Evolutionary conservation across 2,329 filamentous ascomycete species (phyloP).

Genomic region (Cladophialophora exuberans): DNA sequence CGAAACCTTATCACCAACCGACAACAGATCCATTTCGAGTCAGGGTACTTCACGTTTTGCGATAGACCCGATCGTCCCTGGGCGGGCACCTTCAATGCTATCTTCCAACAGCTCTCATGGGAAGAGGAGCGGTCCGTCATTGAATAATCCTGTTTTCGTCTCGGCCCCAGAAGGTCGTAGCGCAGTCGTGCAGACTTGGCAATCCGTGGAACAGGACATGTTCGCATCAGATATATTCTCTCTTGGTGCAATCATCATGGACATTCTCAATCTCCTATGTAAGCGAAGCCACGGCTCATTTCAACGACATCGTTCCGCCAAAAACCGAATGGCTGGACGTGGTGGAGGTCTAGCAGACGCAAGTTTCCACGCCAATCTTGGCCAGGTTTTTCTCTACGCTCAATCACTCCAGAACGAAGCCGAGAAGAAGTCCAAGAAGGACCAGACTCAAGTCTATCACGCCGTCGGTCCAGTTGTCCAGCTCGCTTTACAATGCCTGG

Average conservation of each 20-base stretch:
- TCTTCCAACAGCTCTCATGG: conserved; percentile 26
- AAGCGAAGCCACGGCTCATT: conserved; percentile 61
- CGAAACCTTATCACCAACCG: conserved; percentile 9
- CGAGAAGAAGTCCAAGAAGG: conserved; percentile 43
- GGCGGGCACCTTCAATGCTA: conserved; percentile 20
- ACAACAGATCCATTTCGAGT: conserved; percentile 20
- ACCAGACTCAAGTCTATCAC: conserved; percentile 39
- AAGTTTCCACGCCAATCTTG: conserved; percentile 61
- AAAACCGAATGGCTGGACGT: conserved; percentile 53
- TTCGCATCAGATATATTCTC: conserved; percentile 60
- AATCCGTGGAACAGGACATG: conserved; percentile 41
- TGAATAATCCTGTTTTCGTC: conserved; percentile 31
- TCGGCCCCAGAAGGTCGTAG: conserved; percentile 39
- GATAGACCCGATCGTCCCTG: neutral
- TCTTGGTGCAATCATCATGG: conserved; percentile 61
- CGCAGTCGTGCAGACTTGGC: conserved; percentile 43
- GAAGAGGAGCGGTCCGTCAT: conserved; percentile 2
- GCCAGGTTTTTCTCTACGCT: conserved; percentile 62
- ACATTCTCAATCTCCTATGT: conserved; percentile 62
- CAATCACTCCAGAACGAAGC: conserved; percentile 53
- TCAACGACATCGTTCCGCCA: conserved; percentile 57
- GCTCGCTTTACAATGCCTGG: conserved; percentile 43
- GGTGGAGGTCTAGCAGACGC: conserved; percentile 57
- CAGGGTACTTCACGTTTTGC: conserved; percentile 11
- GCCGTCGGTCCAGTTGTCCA: conserved; percentile 44